These are phyloP conservation scores for Excoecaria cochinchinensis DNA, from an alignment of 345 rosid species.

Conservation along the genomic window DNA sequence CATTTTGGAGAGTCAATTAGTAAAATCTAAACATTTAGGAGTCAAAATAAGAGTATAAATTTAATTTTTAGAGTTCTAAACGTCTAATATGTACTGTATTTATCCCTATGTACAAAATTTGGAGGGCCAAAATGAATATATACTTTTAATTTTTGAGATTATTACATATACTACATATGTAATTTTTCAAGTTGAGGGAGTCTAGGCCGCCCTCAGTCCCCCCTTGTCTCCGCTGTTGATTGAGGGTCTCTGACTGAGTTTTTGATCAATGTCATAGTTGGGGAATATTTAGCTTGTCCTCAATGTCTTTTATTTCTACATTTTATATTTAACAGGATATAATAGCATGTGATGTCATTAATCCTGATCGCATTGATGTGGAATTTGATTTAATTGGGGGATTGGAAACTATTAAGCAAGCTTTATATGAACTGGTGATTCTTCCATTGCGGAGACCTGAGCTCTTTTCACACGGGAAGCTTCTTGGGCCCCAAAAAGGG, in stretches of 20 bases:
- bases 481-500: conserved; percentile 97
- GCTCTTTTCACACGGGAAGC: conserved; percentile 83
- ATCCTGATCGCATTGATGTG: conserved; percentile 90
- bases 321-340: conserved; percentile 58
- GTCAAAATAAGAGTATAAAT: too few species aligned
- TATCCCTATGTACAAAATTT: too few species aligned
- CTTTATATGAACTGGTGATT: conserved; percentile 86
- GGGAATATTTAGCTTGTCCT: not conserved
- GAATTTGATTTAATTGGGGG: conserved; percentile 93
- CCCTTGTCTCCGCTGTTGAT: too few species aligned
- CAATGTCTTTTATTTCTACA: not conserved
- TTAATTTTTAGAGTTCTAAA: too few species aligned
- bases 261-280: not conserved
- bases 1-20: too few species aligned
- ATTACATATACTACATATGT: too few species aligned
- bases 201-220: too few species aligned
- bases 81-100: too few species aligned
- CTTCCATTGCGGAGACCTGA: conserved; percentile 88
- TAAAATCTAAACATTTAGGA: too few species aligned
- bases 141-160: too few species aligned
- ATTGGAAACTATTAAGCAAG: conserved; percentile 69
- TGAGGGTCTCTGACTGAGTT: not conserved
- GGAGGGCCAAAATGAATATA: too few species aligned
- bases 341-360: conserved; percentile 93
- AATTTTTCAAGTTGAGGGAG: too few species aligned